A percentile compares a stretch with the other conserved stretches of the same genome.
Evolutionary conservation across 495 filamentous ascomycete genomes (phyloP).

Genomic region (Tetracladium marchalianum): DNA sequence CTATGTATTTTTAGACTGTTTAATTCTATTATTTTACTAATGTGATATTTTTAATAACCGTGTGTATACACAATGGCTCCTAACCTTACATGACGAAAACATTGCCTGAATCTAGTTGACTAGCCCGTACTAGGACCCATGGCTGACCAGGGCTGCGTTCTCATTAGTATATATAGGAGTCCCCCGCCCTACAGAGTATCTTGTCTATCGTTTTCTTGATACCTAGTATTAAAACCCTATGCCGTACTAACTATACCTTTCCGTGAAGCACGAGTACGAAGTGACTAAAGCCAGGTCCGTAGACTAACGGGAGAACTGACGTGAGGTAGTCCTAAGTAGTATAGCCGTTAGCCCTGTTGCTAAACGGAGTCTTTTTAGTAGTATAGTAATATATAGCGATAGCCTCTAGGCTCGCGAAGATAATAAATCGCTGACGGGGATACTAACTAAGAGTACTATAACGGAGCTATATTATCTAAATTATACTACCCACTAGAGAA

Average conservation of each 20-base stretch:
- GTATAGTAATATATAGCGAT: neutral
- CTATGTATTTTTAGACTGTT: too few species aligned
- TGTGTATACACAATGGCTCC: too few species aligned
- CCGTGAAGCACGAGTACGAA: neutral
- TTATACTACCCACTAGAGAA: neutral
- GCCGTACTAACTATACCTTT: neutral
- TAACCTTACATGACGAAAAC: neutral
- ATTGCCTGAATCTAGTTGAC: neutral
- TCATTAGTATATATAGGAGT: neutral
- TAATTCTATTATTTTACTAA: too few species aligned
- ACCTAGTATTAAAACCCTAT: neutral
- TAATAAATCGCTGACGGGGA: constrained; percentile 1
- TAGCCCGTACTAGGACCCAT: neutral
- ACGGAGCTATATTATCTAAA: neutral
- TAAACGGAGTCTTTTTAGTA: neutral
- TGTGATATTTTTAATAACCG: too few species aligned
- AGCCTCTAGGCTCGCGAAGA: neutral
- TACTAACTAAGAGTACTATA: neutral
- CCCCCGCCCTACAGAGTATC: neutral
- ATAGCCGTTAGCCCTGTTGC: neutral
- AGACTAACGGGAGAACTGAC: neutral
- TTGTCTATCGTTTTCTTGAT: neutral
- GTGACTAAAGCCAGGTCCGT: neutral
- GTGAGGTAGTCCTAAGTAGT: neutral
- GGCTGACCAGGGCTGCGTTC: neutral